A percentile compares a stretch with the other conserved stretches of the same genome.
phyloP scores from a whole-genome alignment of 352 stramenopile species.

The Phytophthora kernoviae region DNA sequence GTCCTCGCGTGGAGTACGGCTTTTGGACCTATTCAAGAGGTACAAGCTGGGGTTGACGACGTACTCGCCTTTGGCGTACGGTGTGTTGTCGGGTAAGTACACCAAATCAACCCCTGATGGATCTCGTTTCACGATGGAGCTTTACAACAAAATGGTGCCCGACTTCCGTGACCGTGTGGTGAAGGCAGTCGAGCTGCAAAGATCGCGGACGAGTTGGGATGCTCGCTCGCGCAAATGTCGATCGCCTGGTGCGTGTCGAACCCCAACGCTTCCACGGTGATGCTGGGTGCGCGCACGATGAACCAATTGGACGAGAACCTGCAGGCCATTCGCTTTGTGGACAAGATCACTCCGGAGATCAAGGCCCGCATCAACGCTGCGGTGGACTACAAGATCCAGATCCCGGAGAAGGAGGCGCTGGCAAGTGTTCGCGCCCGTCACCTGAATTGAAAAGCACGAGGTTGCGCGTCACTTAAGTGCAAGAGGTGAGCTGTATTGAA shows the following conservation, averaged over 20 bases:
- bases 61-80: constrained; percentile 50
- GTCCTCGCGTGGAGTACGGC: constrained; percentile 56
- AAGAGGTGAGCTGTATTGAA: too few relatives aligned
- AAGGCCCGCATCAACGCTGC: constrained; percentile 62
- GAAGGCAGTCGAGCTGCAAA: constrained; percentile 42
- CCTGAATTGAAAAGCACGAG: constrained; percentile 10
- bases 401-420: constrained; percentile 27
- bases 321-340: constrained; percentile 38
- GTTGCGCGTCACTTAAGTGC: neutral
- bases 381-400: constrained; percentile 34
- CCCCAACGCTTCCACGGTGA: constrained; percentile 50
- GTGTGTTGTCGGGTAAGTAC: constrained; percentile 67
- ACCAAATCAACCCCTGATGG: constrained; percentile 26
- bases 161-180: constrained; percentile 31
- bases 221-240: constrained; percentile 27
- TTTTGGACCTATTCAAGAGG: constrained; percentile 55
- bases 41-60: constrained; percentile 63
- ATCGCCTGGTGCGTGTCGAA: constrained; percentile 49
- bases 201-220: constrained; percentile 42
- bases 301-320: constrained; percentile 67
- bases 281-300: constrained; percentile 51
- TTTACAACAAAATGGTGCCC: constrained; percentile 33
- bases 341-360: constrained; percentile 55
- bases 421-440: constrained; percentile 18
- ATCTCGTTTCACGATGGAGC: constrained; percentile 31